phyloP scores from a whole-genome alignment of 2,329 filamentous ascomycete species.

The Diaporthe citri region DNA sequence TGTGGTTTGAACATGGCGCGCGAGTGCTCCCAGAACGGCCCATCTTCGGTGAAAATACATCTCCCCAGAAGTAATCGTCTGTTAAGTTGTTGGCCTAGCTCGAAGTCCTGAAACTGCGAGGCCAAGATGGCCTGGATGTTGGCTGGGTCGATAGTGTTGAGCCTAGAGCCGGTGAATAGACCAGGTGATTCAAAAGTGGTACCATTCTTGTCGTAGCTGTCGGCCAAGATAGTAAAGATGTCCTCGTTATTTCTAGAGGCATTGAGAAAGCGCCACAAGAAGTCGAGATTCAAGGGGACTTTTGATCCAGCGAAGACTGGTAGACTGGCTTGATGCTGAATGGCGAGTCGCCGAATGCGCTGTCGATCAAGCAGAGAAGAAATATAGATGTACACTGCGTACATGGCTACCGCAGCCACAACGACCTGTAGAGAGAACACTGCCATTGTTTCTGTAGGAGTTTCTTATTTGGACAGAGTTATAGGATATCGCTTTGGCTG shows the following conservation, averaged over 20 bases:
- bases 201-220: not conserved
- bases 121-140: conserved; percentile 4
- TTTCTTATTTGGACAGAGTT: not conserved
- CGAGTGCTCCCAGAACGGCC: conserved; percentile 50
- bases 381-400: not conserved
- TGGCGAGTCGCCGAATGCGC: not conserved
- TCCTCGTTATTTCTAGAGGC: not conserved
- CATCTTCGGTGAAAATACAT: conserved; percentile 53
- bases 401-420: not conserved
- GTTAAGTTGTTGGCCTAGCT: not conserved
- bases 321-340: not conserved
- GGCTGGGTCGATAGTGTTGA: not conserved
- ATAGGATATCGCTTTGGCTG: not conserved
- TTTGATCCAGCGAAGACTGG: conserved; percentile 2
- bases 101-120: not conserved
- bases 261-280: not conserved
- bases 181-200: conserved; percentile 3
- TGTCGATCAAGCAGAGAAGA: not conserved
- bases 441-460: not conserved
- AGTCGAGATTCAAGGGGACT: not conserved
- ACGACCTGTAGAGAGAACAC: not conserved
- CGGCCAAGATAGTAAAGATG: not conserved
- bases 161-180: not conserved
- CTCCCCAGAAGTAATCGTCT: conserved; percentile 46
- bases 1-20: conserved; percentile 50